Conservation (phyloP, 768 basidiomycete genomes). For the Stropharia rugosoannulata region DNA sequence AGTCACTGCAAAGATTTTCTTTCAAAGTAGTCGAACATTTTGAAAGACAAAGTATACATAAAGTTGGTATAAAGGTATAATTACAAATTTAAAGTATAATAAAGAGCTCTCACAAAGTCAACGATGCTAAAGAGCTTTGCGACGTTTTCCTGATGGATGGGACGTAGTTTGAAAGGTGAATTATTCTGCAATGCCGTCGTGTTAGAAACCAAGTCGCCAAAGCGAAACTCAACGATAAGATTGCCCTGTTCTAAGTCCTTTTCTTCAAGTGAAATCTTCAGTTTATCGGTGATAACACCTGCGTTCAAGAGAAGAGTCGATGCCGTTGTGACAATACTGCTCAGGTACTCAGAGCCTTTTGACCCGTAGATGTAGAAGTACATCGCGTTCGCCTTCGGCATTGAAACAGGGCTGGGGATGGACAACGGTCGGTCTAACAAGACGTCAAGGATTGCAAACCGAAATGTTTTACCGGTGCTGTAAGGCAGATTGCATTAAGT, state of each 20-base stretch:
- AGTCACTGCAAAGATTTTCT: too few species aligned
- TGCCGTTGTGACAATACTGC: constrained; percentile 26
- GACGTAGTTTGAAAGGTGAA: too few species aligned
- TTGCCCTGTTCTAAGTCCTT: not conserved
- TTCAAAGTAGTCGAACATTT: too few species aligned
- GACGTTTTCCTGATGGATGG: too few species aligned
- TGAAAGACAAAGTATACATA: too few species aligned
- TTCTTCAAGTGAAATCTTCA: not conserved
- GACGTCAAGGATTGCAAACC: constrained; percentile 26
- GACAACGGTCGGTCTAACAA: constrained; percentile 29
- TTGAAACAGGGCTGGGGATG: constrained; percentile 24
- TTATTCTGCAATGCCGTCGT: too few species aligned
- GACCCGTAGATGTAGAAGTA: constrained; percentile 43
- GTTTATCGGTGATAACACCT: constrained; percentile 10
- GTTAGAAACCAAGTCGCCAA: too few species aligned
- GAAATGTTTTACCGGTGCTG: constrained; percentile 1
- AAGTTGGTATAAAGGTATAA: too few species aligned
- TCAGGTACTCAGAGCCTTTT: constrained; percentile 26
- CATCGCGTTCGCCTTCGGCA: constrained; percentile 25
- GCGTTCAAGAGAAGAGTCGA: constrained; percentile 28
- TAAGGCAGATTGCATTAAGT: too few species aligned
- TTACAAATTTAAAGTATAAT: too few species aligned
- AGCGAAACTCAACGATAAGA: not conserved
- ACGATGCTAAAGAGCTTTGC: too few species aligned
- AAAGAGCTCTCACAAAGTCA: too few species aligned